Evolutionary conservation across 306 rosid species (phyloP), one percentile per base, ranked within the genome.

Genomic region (Herpetospermum pedunculosum): DNA sequence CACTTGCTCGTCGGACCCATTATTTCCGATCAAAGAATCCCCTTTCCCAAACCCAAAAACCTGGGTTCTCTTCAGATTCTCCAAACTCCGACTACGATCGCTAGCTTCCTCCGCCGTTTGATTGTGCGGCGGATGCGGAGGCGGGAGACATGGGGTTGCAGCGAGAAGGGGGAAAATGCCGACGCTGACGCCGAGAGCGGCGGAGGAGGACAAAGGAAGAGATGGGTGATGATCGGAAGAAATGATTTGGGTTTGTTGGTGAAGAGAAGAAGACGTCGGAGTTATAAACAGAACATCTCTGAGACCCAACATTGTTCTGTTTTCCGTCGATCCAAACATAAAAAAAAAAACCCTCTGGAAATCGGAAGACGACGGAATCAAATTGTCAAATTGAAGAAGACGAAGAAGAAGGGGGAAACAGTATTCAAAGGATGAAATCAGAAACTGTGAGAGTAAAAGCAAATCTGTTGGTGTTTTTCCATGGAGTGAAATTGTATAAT

Each of bases 161-260:
- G 94, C 78, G 4, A 90, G 77, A 47, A 90, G 94, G 1, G 96
- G 96, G 70, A 90, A 90, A 47, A 90, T 86, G 8, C 94, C 96
- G 19, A 88, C 89, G 11, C 96, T 89, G 26, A 90, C 96, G 30
- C 96, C 90, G 15, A 90, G 88, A 70, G 97, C 25, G 6, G 92
- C 73, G 6, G 92, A 76, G 4, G 92, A 85, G 71, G 90, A 83
- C 0, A 85, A 79, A 62, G 69, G 74, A 28, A 70, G 74, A 47
- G 74, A 70, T 46, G 75, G 76, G 55, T 77, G 84, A 70, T 84
- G 85, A 34, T 90, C 87, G 26, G 87, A 32, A 57, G 90, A 74
- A 49, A 82, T 81, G 82, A 84, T 82, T 82, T 89, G 96, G 75
- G 46, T 69, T 0, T 79, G 94, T 19, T 84, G 87, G 70, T 85